phyloP scores from a whole-genome alignment of 23 red algal genomes.

The Gracilaria gracilis region DNA sequence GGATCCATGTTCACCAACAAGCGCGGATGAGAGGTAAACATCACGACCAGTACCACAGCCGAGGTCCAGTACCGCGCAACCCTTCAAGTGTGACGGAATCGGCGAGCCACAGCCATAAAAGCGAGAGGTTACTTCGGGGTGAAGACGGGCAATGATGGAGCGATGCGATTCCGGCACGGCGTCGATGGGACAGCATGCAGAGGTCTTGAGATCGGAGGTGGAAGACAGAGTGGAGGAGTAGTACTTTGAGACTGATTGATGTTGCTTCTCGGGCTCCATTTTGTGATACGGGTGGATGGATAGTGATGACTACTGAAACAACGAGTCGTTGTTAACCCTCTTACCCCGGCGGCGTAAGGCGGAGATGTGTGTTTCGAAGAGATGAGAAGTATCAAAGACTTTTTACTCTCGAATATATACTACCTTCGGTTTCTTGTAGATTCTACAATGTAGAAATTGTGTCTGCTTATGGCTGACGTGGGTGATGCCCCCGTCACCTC shows the following conservation, averaged over 20 bases:
- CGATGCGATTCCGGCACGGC: slow-evolving; percentile 67
- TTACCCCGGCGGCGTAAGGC: too few species aligned
- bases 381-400: too few species aligned
- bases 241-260: slow-evolving; percentile 57
- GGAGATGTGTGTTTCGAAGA: too few species aligned
- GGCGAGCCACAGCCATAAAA: slow-evolving; percentile 93
- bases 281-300: neutral
- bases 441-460: too few species aligned
- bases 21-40: slow-evolving; percentile 80
- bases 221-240: slow-evolving; percentile 77
- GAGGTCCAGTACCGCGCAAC: slow-evolving; percentile 72
- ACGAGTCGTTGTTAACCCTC: too few species aligned
- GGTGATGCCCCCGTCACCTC: too few species aligned
- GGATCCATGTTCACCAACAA: slow-evolving; percentile 74
- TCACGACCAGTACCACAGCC: slow-evolving; percentile 94
- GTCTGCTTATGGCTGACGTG: too few species aligned
- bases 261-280: slow-evolving; percentile 55
- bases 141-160: slow-evolving; percentile 54
- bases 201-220: slow-evolving; percentile 79
- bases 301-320: neutral
- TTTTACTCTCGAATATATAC: too few species aligned
- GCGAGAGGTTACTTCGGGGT: slow-evolving; percentile 72
- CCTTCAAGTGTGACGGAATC: slow-evolving; percentile 70
- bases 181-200: slow-evolving; percentile 78
- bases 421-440: too few species aligned